Evolutionary conservation across 202 grass and related monocot species (phyloP).

Genomic region (Hordeum pubiflorum): DNA sequence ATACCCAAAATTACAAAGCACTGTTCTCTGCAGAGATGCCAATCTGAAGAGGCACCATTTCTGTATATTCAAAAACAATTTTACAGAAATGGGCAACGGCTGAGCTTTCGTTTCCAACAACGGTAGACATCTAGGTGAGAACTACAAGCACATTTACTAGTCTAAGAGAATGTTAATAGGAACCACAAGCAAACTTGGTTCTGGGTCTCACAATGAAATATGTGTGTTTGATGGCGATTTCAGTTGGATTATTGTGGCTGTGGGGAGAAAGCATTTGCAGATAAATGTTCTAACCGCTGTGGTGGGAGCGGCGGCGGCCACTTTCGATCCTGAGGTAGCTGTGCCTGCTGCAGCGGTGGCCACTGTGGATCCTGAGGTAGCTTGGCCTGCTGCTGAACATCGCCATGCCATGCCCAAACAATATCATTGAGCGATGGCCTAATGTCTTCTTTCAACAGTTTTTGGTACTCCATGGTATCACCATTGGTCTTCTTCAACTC

Average conservation of each 20-base stretch:
- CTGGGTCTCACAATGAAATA: not conserved
- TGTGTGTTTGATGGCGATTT: not conserved
- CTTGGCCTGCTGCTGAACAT: constrained; percentile 10
- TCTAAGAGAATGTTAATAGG: not conserved
- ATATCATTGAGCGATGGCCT: constrained; percentile 57
- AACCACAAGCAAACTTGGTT: not conserved
- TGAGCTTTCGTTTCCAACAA: not conserved
- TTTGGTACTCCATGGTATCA: constrained; percentile 68
- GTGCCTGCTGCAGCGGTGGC: not conserved
- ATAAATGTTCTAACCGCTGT: not conserved
- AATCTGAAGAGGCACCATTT: not conserved
- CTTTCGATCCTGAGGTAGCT: not conserved
- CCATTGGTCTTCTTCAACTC: constrained; percentile 59
- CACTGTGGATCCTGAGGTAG: not conserved
- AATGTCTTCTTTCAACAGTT: constrained; percentile 46
- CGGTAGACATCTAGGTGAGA: not conserved
- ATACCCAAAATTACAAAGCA: not conserved
- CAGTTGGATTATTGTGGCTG: not conserved
- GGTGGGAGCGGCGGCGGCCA: not conserved
- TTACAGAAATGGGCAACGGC: not conserved
- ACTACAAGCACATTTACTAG: not conserved
- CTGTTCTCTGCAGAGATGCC: not conserved
- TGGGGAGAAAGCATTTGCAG: not conserved
- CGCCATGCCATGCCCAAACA: constrained; percentile 57
- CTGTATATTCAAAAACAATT: constrained; percentile 15